phyloP scores from a whole-genome alignment of 768 basidiomycete genomes.

The Hericium coralloides region DNA sequence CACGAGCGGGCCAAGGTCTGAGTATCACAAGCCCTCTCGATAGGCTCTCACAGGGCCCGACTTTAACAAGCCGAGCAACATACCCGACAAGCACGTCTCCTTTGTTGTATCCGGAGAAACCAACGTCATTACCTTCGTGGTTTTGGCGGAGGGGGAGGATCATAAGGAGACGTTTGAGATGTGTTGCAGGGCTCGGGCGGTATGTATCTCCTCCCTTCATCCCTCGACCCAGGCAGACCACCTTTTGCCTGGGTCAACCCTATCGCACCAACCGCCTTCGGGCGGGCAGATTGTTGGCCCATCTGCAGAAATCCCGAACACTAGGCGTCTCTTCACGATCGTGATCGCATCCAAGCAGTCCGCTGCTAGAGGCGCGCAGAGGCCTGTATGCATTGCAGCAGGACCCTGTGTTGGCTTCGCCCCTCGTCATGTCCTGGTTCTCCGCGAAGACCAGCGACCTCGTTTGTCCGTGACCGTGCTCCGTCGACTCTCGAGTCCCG shows the following conservation, averaged over 20 bases:
- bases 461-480: no score
- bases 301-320: not conserved
- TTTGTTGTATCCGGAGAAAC: conserved; percentile 35
- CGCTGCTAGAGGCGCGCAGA: no score
- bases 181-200: conserved; percentile 11
- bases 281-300: conserved; percentile 2
- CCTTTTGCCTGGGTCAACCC: not conserved
- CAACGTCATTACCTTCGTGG: conserved; percentile 28
- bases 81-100: conserved; percentile 48
- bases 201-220: not conserved
- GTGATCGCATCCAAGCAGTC: no score
- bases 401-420: no score
- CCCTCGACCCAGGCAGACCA: not conserved
- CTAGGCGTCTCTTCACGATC: no score
- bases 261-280: conserved; percentile 9
- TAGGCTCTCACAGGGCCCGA: conserved; percentile 54
- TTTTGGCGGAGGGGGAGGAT: conserved; percentile 12
- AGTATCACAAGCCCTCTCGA: conserved; percentile 58
- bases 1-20: conserved; percentile 82
- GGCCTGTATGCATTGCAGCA: no score
- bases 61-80: conserved; percentile 48
- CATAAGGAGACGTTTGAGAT: conserved; percentile 9
- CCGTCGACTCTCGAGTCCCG: no score
- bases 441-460: no score
- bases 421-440: no score